Evolutionary conservation across 2,329 filamentous ascomycete genomes (phyloP).

Genomic region (Arthroderma sp.): DNA sequence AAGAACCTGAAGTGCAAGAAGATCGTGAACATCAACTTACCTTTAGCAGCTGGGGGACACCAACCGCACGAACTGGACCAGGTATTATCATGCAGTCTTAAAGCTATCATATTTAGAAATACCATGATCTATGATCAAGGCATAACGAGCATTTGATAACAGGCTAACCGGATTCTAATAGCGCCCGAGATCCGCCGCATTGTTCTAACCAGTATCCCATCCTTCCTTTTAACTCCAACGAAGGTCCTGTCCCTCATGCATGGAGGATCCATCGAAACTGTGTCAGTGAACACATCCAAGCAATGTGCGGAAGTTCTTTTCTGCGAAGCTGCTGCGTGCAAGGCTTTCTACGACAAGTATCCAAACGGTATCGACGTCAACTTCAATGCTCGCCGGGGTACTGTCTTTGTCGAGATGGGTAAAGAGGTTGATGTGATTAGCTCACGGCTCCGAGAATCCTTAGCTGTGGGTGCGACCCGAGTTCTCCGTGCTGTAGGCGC

Average conservation of each 20-base stretch:
- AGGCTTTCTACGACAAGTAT: constrained; percentile 23
- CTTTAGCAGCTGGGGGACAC: constrained; percentile 22
- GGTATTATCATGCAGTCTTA: constrained; percentile 12
- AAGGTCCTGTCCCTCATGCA: constrained; percentile 26
- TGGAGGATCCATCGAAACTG: constrained; percentile 25
- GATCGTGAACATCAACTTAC: constrained; percentile 19
- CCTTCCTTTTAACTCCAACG: constrained; percentile 16
- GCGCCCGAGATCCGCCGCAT: constrained; percentile 14
- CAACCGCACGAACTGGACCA: constrained; percentile 15
- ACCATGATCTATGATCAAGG: neutral
- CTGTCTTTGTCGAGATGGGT: constrained; percentile 26
- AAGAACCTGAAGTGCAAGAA: constrained; percentile 11
- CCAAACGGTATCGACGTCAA: constrained; percentile 25
- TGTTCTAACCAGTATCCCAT: constrained; percentile 25
- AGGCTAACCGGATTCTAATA: neutral
- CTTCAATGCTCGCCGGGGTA: constrained; percentile 15
- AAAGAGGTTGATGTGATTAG: constrained; percentile 28
- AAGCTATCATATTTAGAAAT: neutral
- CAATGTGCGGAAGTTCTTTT: constrained; percentile 24
- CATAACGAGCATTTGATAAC: too few relatives aligned
- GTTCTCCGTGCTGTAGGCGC: constrained; percentile 33
- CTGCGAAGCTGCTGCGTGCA: constrained; percentile 21
- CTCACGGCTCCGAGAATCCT: constrained; percentile 28
- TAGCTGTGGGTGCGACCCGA: constrained; percentile 31
- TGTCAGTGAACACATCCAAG: constrained; percentile 11